These are phyloP conservation scores for Erysimum cheiri DNA, from an alignment of 441 rosid genomes.

Conservation along the genomic window DNA sequence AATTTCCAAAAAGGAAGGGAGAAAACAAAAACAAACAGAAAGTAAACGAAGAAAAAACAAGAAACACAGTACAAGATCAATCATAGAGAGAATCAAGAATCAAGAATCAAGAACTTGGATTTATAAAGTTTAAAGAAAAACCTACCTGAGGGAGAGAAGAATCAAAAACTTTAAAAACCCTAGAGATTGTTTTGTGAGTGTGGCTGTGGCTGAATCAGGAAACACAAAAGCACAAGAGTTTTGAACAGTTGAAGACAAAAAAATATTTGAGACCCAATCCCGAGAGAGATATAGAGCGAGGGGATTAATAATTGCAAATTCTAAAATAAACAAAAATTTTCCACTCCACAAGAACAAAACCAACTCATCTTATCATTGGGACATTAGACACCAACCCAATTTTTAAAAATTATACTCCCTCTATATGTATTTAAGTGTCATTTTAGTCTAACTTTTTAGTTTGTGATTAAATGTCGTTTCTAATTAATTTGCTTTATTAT, in stretches of 20 bases:
- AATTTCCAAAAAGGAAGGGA: slow-evolving; percentile 29
- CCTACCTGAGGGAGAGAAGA: slow-evolving; percentile 34
- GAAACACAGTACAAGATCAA: slow-evolving; percentile 38
- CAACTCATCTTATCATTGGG: slow-evolving; percentile 49
- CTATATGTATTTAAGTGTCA: too few species aligned
- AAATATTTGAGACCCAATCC: slow-evolving; percentile 40
- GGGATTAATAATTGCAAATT: slow-evolving; percentile 33
- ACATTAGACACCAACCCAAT: slow-evolving; percentile 40
- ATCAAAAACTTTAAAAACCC: slow-evolving; percentile 13
- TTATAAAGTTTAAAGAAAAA: slow-evolving; percentile 4
- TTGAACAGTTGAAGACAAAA: slow-evolving; percentile 44
- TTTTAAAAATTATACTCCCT: background rate
- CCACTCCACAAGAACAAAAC: slow-evolving; percentile 44
- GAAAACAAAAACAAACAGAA: background rate
- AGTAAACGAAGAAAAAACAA: background rate
- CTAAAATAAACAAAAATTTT: slow-evolving; percentile 1
- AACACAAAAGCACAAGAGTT: slow-evolving; percentile 40
- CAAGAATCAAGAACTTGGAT: slow-evolving; percentile 28
- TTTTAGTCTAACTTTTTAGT: too few species aligned
- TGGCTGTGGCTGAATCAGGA: slow-evolving; percentile 47
- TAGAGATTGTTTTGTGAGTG: slow-evolving; percentile 31
- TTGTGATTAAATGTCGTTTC: too few species aligned
- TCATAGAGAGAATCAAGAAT: slow-evolving; percentile 38
- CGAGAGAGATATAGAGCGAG: slow-evolving; percentile 36
- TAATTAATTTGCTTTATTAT: too few species aligned